Percentiles rank a stretch among this genome's conserved stretches.
Evolutionary conservation across 2,329 filamentous ascomycete species (phyloP).

Genomic region (Parafenestella ontariensis): DNA sequence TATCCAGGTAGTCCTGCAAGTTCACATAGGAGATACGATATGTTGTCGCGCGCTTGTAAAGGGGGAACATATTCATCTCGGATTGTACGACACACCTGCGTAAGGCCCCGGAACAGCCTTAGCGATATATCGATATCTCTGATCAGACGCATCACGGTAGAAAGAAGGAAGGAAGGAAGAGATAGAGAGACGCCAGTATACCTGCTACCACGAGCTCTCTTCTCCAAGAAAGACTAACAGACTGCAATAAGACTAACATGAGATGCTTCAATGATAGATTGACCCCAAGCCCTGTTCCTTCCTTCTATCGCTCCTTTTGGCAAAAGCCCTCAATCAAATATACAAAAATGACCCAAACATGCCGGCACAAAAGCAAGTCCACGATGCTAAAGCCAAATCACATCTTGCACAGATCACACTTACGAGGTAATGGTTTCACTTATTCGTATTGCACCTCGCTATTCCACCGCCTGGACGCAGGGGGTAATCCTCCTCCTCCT

Average conservation of each 20-base stretch:
- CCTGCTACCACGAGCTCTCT: neutral
- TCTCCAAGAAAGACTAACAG: neutral
- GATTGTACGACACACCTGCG: neutral
- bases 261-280: conserved; percentile 7
- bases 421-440: too few species aligned
- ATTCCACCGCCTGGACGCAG: conserved; percentile 43
- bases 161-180: neutral
- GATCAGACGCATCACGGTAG: neutral
- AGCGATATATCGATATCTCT: too few species aligned
- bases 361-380: too few species aligned
- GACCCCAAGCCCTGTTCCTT: conserved; percentile 4
- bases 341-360: neutral
- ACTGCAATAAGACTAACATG: neutral
- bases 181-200: neutral
- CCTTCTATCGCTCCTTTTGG: conserved; percentile 5
- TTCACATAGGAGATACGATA: neutral
- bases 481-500: conserved; percentile 36
- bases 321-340: conserved; percentile 1
- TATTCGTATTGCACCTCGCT: conserved; percentile 35
- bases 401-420: too few species aligned
- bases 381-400: too few species aligned
- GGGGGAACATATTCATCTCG: neutral
- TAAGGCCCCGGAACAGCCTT: neutral
- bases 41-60: neutral
- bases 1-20: neutral